Base-by-base conservation (phyloP, 768 basidiomycete genomes). In the Nevesoporus exiguus region DNA sequence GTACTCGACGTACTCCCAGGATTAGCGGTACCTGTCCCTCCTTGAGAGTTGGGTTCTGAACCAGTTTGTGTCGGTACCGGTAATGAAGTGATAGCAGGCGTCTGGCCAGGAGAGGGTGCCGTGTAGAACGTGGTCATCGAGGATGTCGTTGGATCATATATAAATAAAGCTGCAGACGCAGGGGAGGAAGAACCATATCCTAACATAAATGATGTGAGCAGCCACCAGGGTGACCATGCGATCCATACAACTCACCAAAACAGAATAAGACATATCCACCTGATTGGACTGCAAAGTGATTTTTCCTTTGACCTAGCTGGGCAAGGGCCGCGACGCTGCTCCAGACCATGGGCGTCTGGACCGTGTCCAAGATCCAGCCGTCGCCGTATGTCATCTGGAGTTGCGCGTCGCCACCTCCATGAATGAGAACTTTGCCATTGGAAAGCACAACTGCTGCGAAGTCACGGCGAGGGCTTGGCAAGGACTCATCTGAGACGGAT, bases 331-430 rank as follows among this genome's bases (percentile, higher is more conserved):
- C 68, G 17, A 85, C 72, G 41, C 62, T 58, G 8, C 72, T 76
- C 90, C 90, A 92, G 2, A 73, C 72, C 76, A 84, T 81, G 3
- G 84, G 80, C 51, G 63, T 75, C 61, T 75, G 72, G 10, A 73
- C 72, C 3, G 81, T 80, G 64, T 86, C 82, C 33, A 87, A 78
- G 50, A 86, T 76, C 84, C 83, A 88, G 15, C 91, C 93, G 69
- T 87, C 86, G 34, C 67, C 73, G 52, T 76, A 79, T n/a, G 77
- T 79, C 4, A 61, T 74, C 61, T 84, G 78, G 39, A 84, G 72
- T 34, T 54, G 63, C 5, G 77, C 80, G 62, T 89, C 83, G 27
- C 81, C 78, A 7, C 93, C 93, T 5, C 93, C 93, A 21, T 92
- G 88, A 15, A 95, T 82, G 52, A 93, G 70, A 21, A 91, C 72